These are phyloP conservation scores for Salix suchowensis DNA, from an alignment of 345 rosid genomes.

Conservation along the genomic window DNA sequence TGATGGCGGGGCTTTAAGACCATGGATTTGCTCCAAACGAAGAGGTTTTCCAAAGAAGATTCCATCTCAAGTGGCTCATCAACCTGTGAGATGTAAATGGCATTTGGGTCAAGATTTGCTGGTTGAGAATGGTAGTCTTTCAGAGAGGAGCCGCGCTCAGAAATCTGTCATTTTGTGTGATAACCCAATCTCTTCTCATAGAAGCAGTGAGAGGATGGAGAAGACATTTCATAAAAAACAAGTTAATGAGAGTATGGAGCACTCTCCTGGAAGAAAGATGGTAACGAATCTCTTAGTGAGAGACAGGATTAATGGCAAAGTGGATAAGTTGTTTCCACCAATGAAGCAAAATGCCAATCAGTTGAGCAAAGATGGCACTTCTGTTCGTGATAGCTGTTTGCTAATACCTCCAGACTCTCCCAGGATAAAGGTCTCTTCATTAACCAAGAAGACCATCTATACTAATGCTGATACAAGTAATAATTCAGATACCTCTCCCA, in stretches of 20 bases:
- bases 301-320: conserved; percentile 19
- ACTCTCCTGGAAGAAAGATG: conserved; percentile 39
- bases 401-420: conserved; percentile 26
- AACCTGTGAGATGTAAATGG: conserved; percentile 36
- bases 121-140: conserved; percentile 39
- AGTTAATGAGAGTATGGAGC: conserved; percentile 26
- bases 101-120: conserved; percentile 43
- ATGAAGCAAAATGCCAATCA: conserved; percentile 24
- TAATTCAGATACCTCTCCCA: conserved; percentile 23
- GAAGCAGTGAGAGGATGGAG: conserved; percentile 29
- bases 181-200: conserved; percentile 28
- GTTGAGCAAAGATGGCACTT: conserved; percentile 23
- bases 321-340: conserved; percentile 19
- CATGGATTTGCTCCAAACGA: conserved; percentile 62
- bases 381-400: conserved; percentile 19
- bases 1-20: conserved; percentile 55
- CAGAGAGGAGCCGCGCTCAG: conserved; percentile 31
- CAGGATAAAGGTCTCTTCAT: conserved; percentile 28
- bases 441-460: conserved; percentile 31
- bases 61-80: conserved; percentile 30
- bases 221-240: conserved; percentile 23
- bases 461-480: conserved; percentile 8
- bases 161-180: conserved; percentile 33
- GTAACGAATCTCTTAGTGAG: conserved; percentile 27
- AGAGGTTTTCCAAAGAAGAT: conserved; percentile 48